A percentile compares a stretch with the other conserved stretches of the same genome.
Evolutionary conservation across 148 eudicot species (phyloP).

Genomic region (Rhododendron mucronatum): DNA sequence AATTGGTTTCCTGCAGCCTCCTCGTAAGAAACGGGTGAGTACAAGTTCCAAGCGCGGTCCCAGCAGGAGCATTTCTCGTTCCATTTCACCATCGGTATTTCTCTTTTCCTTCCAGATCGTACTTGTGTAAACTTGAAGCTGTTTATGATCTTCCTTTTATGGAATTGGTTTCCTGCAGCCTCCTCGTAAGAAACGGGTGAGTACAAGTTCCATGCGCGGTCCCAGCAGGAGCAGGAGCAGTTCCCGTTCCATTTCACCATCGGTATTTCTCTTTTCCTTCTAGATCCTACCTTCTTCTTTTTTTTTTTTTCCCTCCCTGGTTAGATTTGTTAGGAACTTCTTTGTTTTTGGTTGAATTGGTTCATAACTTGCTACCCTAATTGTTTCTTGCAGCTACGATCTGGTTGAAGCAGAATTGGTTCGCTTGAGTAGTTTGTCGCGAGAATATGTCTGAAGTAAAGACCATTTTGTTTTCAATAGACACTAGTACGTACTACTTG

Average conservation of each 20-base stretch:
- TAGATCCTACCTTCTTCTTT: neutral
- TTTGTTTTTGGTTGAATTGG: neutral
- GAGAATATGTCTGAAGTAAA: neutral
- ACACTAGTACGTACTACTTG: neutral
- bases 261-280: neutral
- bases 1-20: constrained; percentile 15
- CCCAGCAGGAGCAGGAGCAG: constrained; percentile 28
- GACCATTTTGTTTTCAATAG: neutral
- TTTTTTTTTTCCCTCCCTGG: neutral
- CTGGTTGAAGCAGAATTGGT: constrained; percentile 36
- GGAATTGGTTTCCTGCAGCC: constrained; percentile 13
- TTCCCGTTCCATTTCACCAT: constrained; percentile 28
- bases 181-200: neutral
- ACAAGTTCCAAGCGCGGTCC: neutral
- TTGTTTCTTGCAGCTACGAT: constrained; percentile 29
- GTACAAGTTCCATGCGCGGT: neutral
- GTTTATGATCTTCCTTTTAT: neutral
- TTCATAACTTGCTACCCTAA: neutral
- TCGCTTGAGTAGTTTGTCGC: constrained; percentile 18
- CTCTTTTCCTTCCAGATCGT: neutral
- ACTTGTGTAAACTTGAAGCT: neutral
- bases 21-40: constrained; percentile 1
- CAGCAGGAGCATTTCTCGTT: constrained; percentile 26
- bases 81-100: constrained; percentile 24
- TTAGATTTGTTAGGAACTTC: neutral